Base-by-base conservation (phyloP, 1,284 basidiomycete species). In the Cerrena zonata region DNA sequence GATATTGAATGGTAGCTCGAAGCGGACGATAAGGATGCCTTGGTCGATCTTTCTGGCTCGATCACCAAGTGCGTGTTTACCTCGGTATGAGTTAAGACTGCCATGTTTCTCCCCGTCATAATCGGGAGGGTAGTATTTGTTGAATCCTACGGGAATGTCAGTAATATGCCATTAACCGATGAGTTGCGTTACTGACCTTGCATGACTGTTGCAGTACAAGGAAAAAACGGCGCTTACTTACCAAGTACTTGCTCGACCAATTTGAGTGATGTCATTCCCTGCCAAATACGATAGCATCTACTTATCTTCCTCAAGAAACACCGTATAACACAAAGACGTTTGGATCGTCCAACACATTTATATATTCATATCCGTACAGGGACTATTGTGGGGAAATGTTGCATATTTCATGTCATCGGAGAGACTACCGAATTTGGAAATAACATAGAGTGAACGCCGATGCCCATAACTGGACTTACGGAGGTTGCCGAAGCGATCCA, bases 1-100 rank as follows among this genome's bases (percentile, higher is more conserved):
- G 58, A 97, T 93, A 65, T 96, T 94, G 74, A 94, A 99, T 0
- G 95, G 95, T 5, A 98, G 71, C 65, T 95, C 92, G 62, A 95
- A 94, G 23, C 95, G 88, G 26, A 89, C 90, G 47, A 97, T 90
- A 34, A 98, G 76, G 55, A 97, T 92, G 0, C 94, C 95, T 67
- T 95, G 84, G 68, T 94, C 91, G 43, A 97, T 74, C 71, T 96
- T 95, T 38, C 91, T 78, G 21, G 94, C 96, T 53, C 95, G 78
- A 65, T 91, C 88, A 10, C 93, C 94, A 5, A 96, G 72, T 1
- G 94, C 94, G 77, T 97, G 94, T 69, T 94, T 95, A 49, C 94
- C 88, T 80, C 83, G 74, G 64, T 86, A 87, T 22, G 82, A 71
- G 62, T 96, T 95, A 47, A 95, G 78, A 61, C 89, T 91, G 43